Base-by-base conservation (phyloP, 768 basidiomycete genomes). In the Leucosporidium creatinivorum region DNA sequence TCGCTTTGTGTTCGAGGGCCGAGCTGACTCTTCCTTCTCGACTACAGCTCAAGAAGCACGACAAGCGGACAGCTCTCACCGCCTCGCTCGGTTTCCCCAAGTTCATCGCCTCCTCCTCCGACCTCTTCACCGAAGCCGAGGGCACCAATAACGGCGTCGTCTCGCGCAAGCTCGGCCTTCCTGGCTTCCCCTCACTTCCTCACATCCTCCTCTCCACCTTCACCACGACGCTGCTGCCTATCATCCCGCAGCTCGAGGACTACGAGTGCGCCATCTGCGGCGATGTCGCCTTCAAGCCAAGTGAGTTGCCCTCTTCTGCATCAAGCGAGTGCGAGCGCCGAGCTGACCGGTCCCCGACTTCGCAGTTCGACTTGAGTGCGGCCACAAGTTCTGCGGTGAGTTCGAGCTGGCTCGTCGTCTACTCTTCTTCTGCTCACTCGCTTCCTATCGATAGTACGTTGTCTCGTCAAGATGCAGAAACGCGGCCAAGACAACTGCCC, bases 231-330 rank as follows among this genome's bases (percentile, higher is more conserved):
- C 81, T 96, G 2, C 81, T 96, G 3, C 91, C 92, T 0, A 79
- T 92, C 61, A 83, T 91, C 25, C 89, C 89, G 4, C 84, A 85
- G 63, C 78, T 90, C 18, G 88, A 91, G 66, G 89, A 94, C 78
- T 96, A 93, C 76, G 79, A 85, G 1, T 97, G 93, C 73, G 80
- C 87, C 49, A 93, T 96, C 66, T 96, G 93, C 78, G 89, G 87
- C 3, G 84, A 84, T 67, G 86, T 97, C 70, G 93, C 92, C 8
- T 97, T 93, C 82, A 92, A 91, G 77, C 93, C 93, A 49, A 25
- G 25, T 25, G 23, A 63, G 63, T 30, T 47, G 33, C 47, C 30
- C 50, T 19, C 18, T 2, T 36, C 50, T 15, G 6, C 10, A 2
- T 44, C 15, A 13, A 17, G 15, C 8, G 33, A 36, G 33, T 6